Conservation (phyloP, 2,329 filamentous ascomycete genomes). For the Eurotiales sp. region DNA sequence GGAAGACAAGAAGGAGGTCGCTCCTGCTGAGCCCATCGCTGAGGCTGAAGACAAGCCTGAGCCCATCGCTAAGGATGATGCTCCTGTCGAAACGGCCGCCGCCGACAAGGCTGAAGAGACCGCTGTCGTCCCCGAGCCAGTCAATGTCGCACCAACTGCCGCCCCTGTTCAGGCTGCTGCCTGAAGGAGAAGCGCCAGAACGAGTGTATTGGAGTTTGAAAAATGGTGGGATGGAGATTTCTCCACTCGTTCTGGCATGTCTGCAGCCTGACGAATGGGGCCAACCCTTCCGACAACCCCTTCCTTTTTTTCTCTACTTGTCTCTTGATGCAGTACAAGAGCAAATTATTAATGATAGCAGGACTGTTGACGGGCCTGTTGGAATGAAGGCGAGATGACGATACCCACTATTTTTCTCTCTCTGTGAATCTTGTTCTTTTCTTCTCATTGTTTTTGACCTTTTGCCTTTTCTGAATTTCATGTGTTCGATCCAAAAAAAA, state of each 20-base stretch:
- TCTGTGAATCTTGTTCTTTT: conserved; percentile 15
- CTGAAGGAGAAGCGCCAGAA: conserved; percentile 32
- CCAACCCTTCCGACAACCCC: conserved; percentile 16
- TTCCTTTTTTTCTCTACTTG: conserved; percentile 2
- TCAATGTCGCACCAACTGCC: conserved; percentile 28
- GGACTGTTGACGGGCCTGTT: conserved; percentile 13
- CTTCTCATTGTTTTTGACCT: conserved; percentile 13
- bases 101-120: conserved; percentile 24
- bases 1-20: conserved; percentile 28
- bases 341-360: conserved; percentile 11
- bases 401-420: conserved; percentile 22
- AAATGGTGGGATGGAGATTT: conserved; percentile 38
- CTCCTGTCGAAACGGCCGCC: conserved; percentile 25
- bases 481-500: conserved; percentile 26
- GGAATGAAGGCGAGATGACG: conserved; percentile 22
- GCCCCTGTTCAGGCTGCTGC: conserved; percentile 42
- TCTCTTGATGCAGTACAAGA: not conserved
- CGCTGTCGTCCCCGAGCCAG: conserved; percentile 26
- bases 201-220: conserved; percentile 37
- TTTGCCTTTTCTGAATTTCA: too few species aligned
- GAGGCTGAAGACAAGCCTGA: conserved; percentile 29
- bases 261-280: conserved; percentile 21
- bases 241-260: conserved; percentile 26
- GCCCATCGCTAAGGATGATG: conserved; percentile 17
- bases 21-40: conserved; percentile 24